Base-by-base conservation (phyloP, 1,139 yeast species). In the Suhomyces kunorum region DNA sequence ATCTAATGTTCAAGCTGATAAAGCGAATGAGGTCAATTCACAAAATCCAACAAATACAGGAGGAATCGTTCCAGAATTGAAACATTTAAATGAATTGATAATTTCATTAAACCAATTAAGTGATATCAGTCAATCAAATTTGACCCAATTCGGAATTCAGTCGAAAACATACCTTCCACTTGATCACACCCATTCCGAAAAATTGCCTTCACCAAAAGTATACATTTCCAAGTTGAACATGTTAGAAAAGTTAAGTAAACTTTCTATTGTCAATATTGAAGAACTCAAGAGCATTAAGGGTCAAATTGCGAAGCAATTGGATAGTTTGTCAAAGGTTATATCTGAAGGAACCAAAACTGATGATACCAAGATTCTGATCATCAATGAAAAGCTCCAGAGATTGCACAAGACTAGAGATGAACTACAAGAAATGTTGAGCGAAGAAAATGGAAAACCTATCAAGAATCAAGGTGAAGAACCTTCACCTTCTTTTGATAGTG, bases 171-270 rank as follows among this genome's bases (percentile, higher is more conserved):
- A 73, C 46, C 51, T 72, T n/a, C 74, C 76, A 0, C 54, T 54
- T 15, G 68, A 69, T 42, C 74, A 73, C 3, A 55, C 67, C 12
- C 63, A 61, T 6, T 63, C 73, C 22, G 81, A 76, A 26, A 67
- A 66, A 35, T 62, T 78, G 33, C 83, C 83, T 2, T 71, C 77
- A 7, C 81, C 83, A 5, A 64, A 68, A 24, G 66, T 67, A 18
- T 78, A 77, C 54, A 63, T 75, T 6, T 58, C 71, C 24, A 75
- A 74, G 51, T 62, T 78, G 34, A 66, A 68, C 42, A 55, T 66
- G 34, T 62, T 75, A 46, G 79, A 74, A 45, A 64, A 67, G 40
- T 56, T 74, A 28, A 67, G 78, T 37, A 58, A 63, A 12, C 59
- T 63, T 15, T 63, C 77, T 9, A 55, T 57, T 9, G 52, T 58